phyloP scores from a whole-genome alignment of 73 alveolate genomes.

The Blepharisma japonicum region DNA sequence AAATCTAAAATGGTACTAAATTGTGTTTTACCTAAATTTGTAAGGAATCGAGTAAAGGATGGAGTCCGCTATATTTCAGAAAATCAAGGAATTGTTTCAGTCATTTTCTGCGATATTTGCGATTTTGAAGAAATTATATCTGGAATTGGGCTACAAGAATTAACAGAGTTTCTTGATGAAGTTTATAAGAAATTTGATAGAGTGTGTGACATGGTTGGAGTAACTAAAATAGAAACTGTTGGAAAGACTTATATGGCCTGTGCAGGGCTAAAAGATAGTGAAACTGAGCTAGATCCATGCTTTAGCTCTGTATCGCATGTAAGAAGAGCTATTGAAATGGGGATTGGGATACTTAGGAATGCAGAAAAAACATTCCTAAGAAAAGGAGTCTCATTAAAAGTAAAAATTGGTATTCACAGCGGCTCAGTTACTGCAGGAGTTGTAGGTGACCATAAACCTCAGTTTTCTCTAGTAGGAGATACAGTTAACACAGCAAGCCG shows the following conservation, averaged over 20 bases:
- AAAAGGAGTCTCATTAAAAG: too few species aligned
- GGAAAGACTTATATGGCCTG: slow-evolving; percentile 87
- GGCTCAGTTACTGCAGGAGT: slow-evolving; percentile 98
- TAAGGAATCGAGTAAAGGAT: background rate
- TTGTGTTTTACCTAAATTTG: slow-evolving; percentile 26
- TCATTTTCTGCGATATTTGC: slow-evolving; percentile 51
- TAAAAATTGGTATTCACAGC: slow-evolving; percentile 91
- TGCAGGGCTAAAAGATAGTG: slow-evolving; percentile 73
- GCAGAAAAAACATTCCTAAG: too few species aligned
- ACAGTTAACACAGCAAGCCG: slow-evolving; percentile 97
- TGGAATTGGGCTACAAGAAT: slow-evolving; percentile 39
- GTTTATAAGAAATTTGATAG: slow-evolving; percentile 45
- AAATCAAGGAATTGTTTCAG: slow-evolving; percentile 33
- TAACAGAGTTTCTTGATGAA: slow-evolving; percentile 50
- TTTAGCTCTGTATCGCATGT: too few species aligned
- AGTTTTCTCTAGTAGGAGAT: slow-evolving; percentile 96
- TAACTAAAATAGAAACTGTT: slow-evolving; percentile 76
- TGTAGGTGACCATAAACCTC: slow-evolving; percentile 96
- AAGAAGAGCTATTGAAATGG: too few species aligned
- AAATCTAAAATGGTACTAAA: slow-evolving; percentile 38
- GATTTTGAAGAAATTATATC: slow-evolving; percentile 55
- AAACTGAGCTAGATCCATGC: background rate
- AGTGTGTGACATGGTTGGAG: slow-evolving; percentile 36
- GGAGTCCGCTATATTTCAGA: slow-evolving; percentile 5
- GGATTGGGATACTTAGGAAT: too few species aligned